These are phyloP conservation scores for Hortiboletus flavorubellus DNA, from an alignment of 768 basidiomycete species.

Conservation along the genomic window DNA sequence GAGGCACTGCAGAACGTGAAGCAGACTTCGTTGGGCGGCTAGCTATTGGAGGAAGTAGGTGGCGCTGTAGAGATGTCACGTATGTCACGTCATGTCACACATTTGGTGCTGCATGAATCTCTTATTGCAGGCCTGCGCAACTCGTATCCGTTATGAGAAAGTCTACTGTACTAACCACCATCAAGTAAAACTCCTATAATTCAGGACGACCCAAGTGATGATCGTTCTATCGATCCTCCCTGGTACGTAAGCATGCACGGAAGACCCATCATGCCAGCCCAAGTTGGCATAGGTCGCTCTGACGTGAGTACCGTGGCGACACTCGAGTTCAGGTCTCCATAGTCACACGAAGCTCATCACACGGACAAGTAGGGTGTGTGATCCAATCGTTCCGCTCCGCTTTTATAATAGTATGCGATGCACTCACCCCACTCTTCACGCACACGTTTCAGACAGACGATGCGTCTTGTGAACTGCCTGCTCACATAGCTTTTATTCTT, in stretches of 20 bases:
- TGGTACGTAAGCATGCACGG: not conserved
- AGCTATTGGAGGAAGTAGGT: too few species aligned
- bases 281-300: slow-evolving; percentile 68
- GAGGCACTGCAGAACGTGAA: too few species aligned
- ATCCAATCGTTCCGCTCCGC: too few species aligned
- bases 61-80: too few species aligned
- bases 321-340: slow-evolving; percentile 52
- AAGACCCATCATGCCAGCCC: slow-evolving; percentile 20
- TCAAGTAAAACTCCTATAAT: not conserved
- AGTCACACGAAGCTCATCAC: slow-evolving; percentile 39
- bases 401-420: not conserved
- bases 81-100: too few species aligned
- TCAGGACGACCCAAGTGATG: not conserved
- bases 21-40: too few species aligned
- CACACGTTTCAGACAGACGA: slow-evolving; percentile 72
- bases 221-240: not conserved
- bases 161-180: too few species aligned
- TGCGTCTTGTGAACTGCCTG: slow-evolving; percentile 75
- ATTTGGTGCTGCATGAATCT: too few species aligned
- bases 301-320: slow-evolving; percentile 76
- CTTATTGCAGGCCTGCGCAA: too few species aligned
- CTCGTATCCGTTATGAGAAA: too few species aligned
- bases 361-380: too few species aligned
- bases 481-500: slow-evolving; percentile 62
- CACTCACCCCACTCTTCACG: slow-evolving; percentile 68